Base-by-base conservation (phyloP, 495 filamentous ascomycete species). In the Penicillium manginii region DNA sequence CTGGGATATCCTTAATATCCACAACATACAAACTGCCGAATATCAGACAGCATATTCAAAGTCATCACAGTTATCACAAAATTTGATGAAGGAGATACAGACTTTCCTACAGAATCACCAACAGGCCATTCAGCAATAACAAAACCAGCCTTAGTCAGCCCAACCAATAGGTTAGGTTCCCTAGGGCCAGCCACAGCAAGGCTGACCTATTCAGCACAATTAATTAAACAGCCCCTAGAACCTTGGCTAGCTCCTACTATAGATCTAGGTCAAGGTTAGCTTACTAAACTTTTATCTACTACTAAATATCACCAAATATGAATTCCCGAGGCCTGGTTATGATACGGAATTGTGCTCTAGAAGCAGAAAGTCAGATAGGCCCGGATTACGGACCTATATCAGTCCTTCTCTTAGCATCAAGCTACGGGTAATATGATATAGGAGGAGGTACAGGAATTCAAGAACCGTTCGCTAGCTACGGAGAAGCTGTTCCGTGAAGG, bases 21-120 rank as follows among this genome's bases (percentile, higher is more conserved):
- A 82, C n/a, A 73, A 82, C 8, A 69, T 77, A 5, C 80, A 84
- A 15, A 83, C 77, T 3, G 53, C 72, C 2, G 84, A 88, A 52
- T 86, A 90, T 46, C 75, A 79, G 52, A 68, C 73, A 1, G 90
- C 91, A 1, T 86, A 88, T 65, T 71, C 73, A 11, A 90, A 86
- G 66, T 78, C 93, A 9, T 68, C 77, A 2, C 81, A 88, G 15
- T 83, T 93, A 50, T 84, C 89, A 0, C 78, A 82, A 53, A 88
- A 82, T 64, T 72, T 92, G 40, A 75, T 80, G 64, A 78, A 75
- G 11, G 87, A 86, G 58, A 75, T 89, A 57, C 78, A 81, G 12
- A 61, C 69, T 18, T 79, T 71, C 52, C 73, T 77, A 54, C 74
- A 78, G 51, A 77, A 64, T 53, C 76, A 74, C 42, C 76, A 81